Evolutionary conservation across 495 filamentous ascomycete species (phyloP).

Genomic region (Neurospora sp.): DNA sequence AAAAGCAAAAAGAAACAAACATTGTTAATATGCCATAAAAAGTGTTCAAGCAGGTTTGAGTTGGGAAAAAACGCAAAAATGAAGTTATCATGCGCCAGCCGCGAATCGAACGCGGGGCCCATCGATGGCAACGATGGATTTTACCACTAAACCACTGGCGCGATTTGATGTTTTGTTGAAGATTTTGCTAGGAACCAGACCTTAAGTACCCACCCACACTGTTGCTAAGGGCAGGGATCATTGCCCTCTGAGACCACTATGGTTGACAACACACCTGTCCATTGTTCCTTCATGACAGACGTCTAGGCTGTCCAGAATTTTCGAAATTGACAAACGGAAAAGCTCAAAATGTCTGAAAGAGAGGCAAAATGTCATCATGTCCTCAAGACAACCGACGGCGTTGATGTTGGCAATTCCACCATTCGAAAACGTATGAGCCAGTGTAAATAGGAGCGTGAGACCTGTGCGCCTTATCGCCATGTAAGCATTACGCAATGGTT

Average conservation of each 20-base stretch:
- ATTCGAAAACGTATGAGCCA: neutral
- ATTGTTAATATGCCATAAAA: neutral
- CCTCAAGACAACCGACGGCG: neutral
- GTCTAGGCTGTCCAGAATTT: neutral
- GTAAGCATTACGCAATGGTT: neutral
- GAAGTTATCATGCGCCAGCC: slow-evolving; percentile 26
- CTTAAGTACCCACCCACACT: neutral
- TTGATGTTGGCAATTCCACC: neutral
- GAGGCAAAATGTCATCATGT: neutral
- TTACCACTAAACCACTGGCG: slow-evolving; percentile 42
- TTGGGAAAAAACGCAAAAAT: neutral
- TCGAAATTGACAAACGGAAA: neutral
- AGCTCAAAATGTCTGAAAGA: neutral
- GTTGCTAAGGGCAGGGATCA: neutral
- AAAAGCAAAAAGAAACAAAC: neutral
- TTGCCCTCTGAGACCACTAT: neutral
- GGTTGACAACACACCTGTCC: neutral
- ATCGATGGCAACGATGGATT: slow-evolving; percentile 46
- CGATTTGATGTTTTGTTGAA: neutral
- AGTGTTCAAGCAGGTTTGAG: neutral
- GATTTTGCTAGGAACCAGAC: accelerated
- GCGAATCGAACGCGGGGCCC: slow-evolving; percentile 43
- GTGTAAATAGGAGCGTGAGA: neutral
- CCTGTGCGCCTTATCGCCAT: neutral
- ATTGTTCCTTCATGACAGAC: neutral